Evolutionary conservation across 305 asterid species (phyloP).

Genomic region (Petunia hybrid): DNA sequence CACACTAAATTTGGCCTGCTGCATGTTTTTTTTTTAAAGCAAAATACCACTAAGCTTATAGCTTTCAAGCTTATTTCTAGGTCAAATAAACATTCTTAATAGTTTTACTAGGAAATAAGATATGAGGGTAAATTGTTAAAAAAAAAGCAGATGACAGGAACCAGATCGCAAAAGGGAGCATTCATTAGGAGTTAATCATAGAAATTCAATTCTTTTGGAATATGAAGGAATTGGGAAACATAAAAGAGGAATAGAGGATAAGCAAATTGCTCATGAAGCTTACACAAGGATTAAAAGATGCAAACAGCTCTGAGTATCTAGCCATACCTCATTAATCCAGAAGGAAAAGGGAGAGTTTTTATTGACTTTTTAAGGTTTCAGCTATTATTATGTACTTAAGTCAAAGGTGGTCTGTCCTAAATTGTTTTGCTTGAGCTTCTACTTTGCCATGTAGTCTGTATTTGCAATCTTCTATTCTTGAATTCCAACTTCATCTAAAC

Average conservation of each 20-base stretch:
- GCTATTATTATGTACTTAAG: background rate
- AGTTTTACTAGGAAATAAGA: background rate
- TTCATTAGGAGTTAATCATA: background rate
- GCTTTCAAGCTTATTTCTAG: background rate
- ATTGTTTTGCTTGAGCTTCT: background rate
- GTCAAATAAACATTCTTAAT: background rate
- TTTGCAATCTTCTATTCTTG: background rate
- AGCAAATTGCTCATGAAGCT: background rate
- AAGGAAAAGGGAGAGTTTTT: background rate
- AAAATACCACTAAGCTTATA: too few species aligned
- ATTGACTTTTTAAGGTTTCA: background rate
- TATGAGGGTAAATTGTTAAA: background rate
- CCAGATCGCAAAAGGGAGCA: background rate
- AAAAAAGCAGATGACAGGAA: background rate
- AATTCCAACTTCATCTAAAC: conserved; percentile 4
- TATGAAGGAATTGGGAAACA: background rate
- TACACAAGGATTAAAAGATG: background rate
- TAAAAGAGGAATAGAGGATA: background rate
- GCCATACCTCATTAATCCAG: background rate
- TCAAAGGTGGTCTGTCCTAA: background rate
- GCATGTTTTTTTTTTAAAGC: background rate
- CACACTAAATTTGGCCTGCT: background rate
- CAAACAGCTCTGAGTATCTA: background rate
- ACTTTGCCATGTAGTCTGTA: background rate
- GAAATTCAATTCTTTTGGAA: background rate